These are phyloP conservation scores for Handroanthus guayacan DNA, from an alignment of 257 asterid genomes.

Conservation along the genomic window DNA sequence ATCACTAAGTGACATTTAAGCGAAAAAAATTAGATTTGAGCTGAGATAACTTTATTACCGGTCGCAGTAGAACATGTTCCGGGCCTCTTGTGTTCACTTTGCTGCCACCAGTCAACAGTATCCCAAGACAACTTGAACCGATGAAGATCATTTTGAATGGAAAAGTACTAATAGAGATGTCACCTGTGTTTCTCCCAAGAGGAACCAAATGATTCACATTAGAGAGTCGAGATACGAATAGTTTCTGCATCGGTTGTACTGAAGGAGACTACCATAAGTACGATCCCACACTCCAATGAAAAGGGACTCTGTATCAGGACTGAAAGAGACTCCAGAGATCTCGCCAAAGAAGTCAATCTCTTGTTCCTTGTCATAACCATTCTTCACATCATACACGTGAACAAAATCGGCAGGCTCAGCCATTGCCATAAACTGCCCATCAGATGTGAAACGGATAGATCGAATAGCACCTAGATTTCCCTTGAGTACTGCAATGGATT, in stretches of 20 bases:
- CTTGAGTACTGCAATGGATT: constrained; percentile 61
- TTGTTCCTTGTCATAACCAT: constrained; percentile 64
- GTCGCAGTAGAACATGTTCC: constrained; percentile 19
- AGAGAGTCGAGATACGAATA: constrained; percentile 55
- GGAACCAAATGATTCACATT: constrained; percentile 38
- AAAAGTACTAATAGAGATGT: constrained; percentile 3
- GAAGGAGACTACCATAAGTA: constrained; percentile 73
- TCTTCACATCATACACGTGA: constrained; percentile 67
- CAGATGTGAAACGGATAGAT: constrained; percentile 72
- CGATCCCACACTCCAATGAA: constrained; percentile 81
- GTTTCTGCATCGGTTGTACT: constrained; percentile 62
- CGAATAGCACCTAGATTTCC: constrained; percentile 81
- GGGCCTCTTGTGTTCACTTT: constrained; percentile 36
- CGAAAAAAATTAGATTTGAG: constrained; percentile 10
- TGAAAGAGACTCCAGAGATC: constrained; percentile 71
- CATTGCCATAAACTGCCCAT: constrained; percentile 71
- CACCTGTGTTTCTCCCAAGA: constrained; percentile 24
- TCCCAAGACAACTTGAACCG: constrained; percentile 36
- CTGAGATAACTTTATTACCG: constrained; percentile 3
- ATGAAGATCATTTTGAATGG: constrained; percentile 19
- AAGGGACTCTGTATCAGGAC: constrained; percentile 71
- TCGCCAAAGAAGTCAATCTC: constrained; percentile 78
- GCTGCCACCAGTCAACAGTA: constrained; percentile 32
- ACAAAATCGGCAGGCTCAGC: constrained; percentile 69
- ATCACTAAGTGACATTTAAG: constrained; percentile 32